Base-by-base conservation (phyloP, 2,329 filamentous ascomycete species). In the Verticillium albo-atrum region DNA sequence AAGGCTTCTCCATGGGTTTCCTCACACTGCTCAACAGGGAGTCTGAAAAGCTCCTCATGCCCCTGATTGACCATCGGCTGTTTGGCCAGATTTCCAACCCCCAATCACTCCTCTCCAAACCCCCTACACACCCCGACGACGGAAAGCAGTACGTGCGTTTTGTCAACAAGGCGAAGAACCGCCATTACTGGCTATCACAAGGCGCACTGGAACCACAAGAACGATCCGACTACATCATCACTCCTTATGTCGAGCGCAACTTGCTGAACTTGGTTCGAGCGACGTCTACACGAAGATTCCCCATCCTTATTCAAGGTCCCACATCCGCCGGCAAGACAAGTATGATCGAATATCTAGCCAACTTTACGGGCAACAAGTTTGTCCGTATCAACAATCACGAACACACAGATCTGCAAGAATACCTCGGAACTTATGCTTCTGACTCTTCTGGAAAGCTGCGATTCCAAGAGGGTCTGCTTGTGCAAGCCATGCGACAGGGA, bases 321-420 rank as follows among this genome's bases (percentile, higher is more conserved):
- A 99, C 95, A 0, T 99, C 96, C 5, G 91, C 94, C 14, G 95
- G 95, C 64, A 99, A 99, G 75, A 99, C 95, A 0, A 98, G 94
- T 74, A 99, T 99, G 95, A 96, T 99, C 50, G 94, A 98, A 74
- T 97, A 97, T 71, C 82, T 99, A 37, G 94, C 96, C n/a, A 95
- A 96, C 69, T 89, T 91, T 58, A 98, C 92, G 30, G 95, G 96
- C 3, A 97, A 99, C 72, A 95, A 91, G 69, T 99, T 98, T 70
- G 92, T 99, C 51, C 87, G 95, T 61, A 99, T 99, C 79, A 99
- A 99, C 77, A 99, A 99, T 67, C 95, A 99, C 74, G 96, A 99
- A 71, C 95, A 99, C 70, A 99, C 95, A 0, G 95, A 99, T 72
- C 79, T 99, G 37, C 95, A 99, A 73, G 96, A 99, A 71, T 99